Base-by-base conservation (phyloP, 169 alveolate genomes). In the Plasmodium sp. region DNA sequence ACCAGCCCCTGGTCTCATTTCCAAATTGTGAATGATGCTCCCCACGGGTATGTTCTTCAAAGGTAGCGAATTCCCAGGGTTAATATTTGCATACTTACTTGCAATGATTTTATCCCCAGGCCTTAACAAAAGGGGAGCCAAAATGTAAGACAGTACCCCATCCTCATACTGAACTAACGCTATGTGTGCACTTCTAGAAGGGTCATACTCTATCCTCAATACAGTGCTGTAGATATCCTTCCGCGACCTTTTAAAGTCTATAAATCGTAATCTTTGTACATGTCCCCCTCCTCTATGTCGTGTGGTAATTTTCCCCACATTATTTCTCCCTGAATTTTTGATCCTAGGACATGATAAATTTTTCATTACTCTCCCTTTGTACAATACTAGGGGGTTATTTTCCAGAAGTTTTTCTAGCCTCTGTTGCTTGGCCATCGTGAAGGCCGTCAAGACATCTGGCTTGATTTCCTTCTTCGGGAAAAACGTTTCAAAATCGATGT, bases 1-100 rank as follows among this genome's bases (percentile, higher is more conserved):
- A 16, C 98, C 98, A 0, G 97, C 96, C n/a, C 99, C 99, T 5
- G 99, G 98, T 72, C 98, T 90, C 84, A 97, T 83, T 92, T 98
- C 99, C 18, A 98, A 92, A 92, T 97, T 97, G 94, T 97, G 98
- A 58, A 98, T 97, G 34, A 98, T 97, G 16, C 98, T 92, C 6
- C 97, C 92, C 58, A 96, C 98, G 14, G 99, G 99, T 2, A 97
- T 96, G 48, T 93, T 86, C 92, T 97, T 92, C 95, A 98, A 97
- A 2, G 99, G 99, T 48, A 98, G 88, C 31, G 97, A 93, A 93
- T 97, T 97, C 5, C 98, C 99, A 3, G 98, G 98, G n/a, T 92
- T 93, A 27, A 98, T 97, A 86, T 96, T 96, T 3, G 99, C 99
- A 58, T 84, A 43, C 67, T 97, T 96, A 84, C 98, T 96, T 39